A percentile compares a stretch with the other conserved stretches of the same genome.
Evolutionary conservation across 768 basidiomycete genomes (phyloP).

Genomic region (Tricholoma saponaceum): DNA sequence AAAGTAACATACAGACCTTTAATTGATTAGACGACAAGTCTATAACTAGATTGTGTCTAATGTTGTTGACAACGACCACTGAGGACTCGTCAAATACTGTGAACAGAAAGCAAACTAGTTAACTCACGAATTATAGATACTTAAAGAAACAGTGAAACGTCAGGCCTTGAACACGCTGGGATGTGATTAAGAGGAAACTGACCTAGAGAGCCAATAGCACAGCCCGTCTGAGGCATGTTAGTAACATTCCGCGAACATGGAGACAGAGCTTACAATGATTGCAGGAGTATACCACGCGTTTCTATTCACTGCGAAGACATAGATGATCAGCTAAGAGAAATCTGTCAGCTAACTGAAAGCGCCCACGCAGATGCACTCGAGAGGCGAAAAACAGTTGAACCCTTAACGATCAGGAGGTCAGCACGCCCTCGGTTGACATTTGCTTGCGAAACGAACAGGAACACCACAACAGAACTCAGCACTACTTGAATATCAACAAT

Average conservation of each 20-base stretch:
- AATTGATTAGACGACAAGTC: not conserved
- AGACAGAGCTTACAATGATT: not conserved
- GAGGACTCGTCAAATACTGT: not conserved
- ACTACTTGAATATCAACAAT: not conserved
- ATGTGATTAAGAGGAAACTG: not conserved
- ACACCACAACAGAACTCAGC: not conserved
- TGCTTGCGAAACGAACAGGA: not conserved
- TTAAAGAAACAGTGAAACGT: not conserved
- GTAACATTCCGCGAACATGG: not conserved
- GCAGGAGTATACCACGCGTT: not conserved
- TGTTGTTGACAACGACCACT: not conserved
- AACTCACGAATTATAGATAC: not conserved
- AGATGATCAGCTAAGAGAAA: not conserved
- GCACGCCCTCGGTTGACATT: not conserved
- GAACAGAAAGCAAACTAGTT: not conserved
- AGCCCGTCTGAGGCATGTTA: not conserved
- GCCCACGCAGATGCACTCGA: not conserved
- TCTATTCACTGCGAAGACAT: not conserved
- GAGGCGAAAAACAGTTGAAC: not conserved
- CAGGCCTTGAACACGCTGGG: not conserved
- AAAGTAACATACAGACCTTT: not conserved
- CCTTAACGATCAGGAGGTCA: not conserved
- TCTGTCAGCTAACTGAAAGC: not conserved
- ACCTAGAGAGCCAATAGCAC: not conserved
- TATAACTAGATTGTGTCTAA: not conserved